Evolutionary conservation across 2,329 filamentous ascomycete genomes (phyloP).

Genomic region (Uncinocarpus reesii): DNA sequence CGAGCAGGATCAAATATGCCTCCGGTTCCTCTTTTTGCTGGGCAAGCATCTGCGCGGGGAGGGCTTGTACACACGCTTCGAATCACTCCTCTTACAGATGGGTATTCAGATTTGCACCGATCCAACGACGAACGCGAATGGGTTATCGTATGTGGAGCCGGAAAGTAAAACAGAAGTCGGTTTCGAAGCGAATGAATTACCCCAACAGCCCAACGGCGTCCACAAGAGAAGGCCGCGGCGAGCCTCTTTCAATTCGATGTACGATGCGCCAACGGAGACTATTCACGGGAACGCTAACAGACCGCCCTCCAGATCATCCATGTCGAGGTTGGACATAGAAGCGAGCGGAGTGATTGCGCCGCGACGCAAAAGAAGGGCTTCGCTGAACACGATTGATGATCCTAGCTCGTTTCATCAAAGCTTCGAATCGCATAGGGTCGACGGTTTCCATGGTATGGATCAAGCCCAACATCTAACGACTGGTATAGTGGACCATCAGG

Average conservation of each 20-base stretch:
- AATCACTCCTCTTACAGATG: conserved; percentile 55
- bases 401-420: background rate
- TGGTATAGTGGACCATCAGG: background rate
- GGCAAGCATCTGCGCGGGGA: conserved; percentile 48
- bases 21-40: conserved; percentile 69
- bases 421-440: background rate
- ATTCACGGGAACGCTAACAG: conserved; percentile 35
- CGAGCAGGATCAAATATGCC: conserved; percentile 64
- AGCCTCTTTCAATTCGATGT: conserved; percentile 46
- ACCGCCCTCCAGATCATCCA: conserved; percentile 36
- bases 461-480: background rate
- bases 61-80: conserved; percentile 59
- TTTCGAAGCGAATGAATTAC: background rate
- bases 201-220: conserved; percentile 9
- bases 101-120: conserved; percentile 55
- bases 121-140: conserved; percentile 7
- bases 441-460: background rate
- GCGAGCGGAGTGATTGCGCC: conserved; percentile 1
- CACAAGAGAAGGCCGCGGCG: conserved; percentile 30
- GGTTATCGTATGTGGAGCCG: conserved; percentile 16
- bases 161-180: conserved; percentile 17
- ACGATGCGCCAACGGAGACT: conserved; percentile 45
- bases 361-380: conserved; percentile 7
- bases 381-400: background rate
- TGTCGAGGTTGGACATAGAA: conserved; percentile 34